Base-by-base conservation (phyloP, 768 basidiomycete genomes). In the Leucocoprinus sp. region DNA sequence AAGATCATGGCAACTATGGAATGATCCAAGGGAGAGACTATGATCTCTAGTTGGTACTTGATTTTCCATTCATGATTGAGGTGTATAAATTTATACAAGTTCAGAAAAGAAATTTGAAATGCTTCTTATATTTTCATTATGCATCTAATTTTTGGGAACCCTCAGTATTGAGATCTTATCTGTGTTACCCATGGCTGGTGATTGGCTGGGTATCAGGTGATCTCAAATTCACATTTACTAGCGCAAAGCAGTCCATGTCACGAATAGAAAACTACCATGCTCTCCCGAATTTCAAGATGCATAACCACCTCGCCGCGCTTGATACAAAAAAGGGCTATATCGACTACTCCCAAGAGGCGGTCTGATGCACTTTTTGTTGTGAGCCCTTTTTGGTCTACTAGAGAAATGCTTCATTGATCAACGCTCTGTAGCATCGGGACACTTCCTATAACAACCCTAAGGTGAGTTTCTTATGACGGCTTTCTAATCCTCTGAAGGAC, bases 361-460 rank as follows among this genome's bases (percentile, higher is more conserved):
- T 93, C 91, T 4, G 91, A 93, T 61, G 84, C 88, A 27, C 77
- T 93, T 51, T 93, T 93, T 59, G 79, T 88, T 62, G 91, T 93
- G 52, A 45, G 87, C 79, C 27, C 40, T 5, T 53, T 45, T 18
- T 45, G 41, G 28, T 21, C 31, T 31, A 8, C 17, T 44, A 22
- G 37, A 41, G 11, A 42, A 45, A 49, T 52, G 48, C 43, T 53
- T 45, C 34, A 37, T 12, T 34, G 28, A 44, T 17, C 21, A 17
- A 15, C 50, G 37, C 39, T 46, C 37, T 50, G 48, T 50, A 98
- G 93, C 95, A 98, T 64, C 89, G 93, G 48, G 91, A 98, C 71
- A 91, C 91, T 14, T 70, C 81, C 22, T 84, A 95, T 64, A 97
- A 98, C 71, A 97, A 97, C 65, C 82, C 93, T 26, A 83, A 79